Base-by-base conservation (phyloP, 2,329 filamentous ascomycete genomes). In the Sarocladium kiliense region DNA sequence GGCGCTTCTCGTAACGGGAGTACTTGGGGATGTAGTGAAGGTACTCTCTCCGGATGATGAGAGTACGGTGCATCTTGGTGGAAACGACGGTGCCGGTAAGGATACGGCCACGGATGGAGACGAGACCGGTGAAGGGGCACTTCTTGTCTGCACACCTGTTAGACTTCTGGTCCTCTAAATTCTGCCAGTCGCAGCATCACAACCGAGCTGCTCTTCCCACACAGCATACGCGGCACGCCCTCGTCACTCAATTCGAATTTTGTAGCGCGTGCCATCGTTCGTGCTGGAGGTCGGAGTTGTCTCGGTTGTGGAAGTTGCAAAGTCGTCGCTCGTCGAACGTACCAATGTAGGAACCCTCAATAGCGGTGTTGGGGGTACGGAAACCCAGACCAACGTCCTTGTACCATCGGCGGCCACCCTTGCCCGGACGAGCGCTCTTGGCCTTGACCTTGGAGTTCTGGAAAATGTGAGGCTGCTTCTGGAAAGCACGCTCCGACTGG, bases 391-490 rank as follows among this genome's bases (percentile, higher is more conserved):
- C 94, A 71, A 99, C 91, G 75, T 99, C 94, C 89, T 99, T 99
- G 81, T 96, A 97, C 91, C 77, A 80, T 92, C 92, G 87, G 80
- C 90, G 88, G 71, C 90, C 91, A 77, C 85, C 88, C 87, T 96
- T 95, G 77, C 91, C 91, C 70, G 88, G 88, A 76, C 87, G 87
- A 77, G 81, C 81, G 76, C 88, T 90, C 79, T 89, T 87, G 74
- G 86, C 79, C 84, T 91, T 91, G 77, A 82, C 81, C 88, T 99
- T 99, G 75, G 88, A 84, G 88, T 97, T 97, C 73, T 89, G 86
- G 90, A 97, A 99, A 85, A 99, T 96, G 81, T 99, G 94, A 78
- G 94, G 94, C 86, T 99, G 93, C 88, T 99, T 99, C 82, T 97
- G 94, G 90, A 89, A 99, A 85, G 94, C 94, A 84, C 94, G 93